Evolutionary conservation across 2,329 filamentous ascomycete species (phyloP), one percentile per base, ranked within the genome.

Genomic region (Pseudogymnoascus sp.): DNA sequence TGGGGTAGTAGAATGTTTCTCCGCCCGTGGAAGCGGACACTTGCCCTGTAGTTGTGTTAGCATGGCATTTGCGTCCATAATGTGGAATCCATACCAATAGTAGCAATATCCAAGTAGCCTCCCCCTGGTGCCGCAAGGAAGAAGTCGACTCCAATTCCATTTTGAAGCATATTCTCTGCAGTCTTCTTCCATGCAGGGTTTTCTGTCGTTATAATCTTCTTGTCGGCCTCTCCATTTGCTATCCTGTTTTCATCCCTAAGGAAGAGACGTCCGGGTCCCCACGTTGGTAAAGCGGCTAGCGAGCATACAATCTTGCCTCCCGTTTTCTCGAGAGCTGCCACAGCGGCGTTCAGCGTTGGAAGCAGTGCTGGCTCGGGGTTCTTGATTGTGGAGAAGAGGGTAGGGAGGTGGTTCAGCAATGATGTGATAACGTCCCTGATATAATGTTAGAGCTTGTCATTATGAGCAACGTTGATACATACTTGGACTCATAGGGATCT

Each of bases 1-100:
- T 99, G 51, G 94, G 92, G 73, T 96, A 99, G 77, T 96, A 97
- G 76, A 92, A 99, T 0, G 88, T 90, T 74, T 99, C 94, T 66
- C 94, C 94, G 63, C 94, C 94, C n/a, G 91, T 96, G 31, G 89
- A 87, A 42, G 91, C 86, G 33, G 94, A 85, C 21, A 96, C 84
- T 74, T 96, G 89, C 42, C 92, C 90, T 87, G 65, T 42, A 60
- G 66, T 62, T 55, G 66, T 62, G 59, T 73, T 66, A 66, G 68
- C 62, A 41, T 67, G 66, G 29, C 51, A 58, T 63, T 59, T 66
- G 41, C 66, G 21, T 25, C 7, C 25, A 21, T 29, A 17, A 21
- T 42, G 31, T 13, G n/a, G 55, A 58, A 33, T 15, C 77, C 83
- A 73, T 76, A 89, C 88, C 91, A 68, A 97, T 89, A 2, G 93